Percentiles rank a stretch among this genome's conserved stretches.
Conservation (phyloP, 2,329 filamentous ascomycete species). For the Fusarium metavorans region DNA sequence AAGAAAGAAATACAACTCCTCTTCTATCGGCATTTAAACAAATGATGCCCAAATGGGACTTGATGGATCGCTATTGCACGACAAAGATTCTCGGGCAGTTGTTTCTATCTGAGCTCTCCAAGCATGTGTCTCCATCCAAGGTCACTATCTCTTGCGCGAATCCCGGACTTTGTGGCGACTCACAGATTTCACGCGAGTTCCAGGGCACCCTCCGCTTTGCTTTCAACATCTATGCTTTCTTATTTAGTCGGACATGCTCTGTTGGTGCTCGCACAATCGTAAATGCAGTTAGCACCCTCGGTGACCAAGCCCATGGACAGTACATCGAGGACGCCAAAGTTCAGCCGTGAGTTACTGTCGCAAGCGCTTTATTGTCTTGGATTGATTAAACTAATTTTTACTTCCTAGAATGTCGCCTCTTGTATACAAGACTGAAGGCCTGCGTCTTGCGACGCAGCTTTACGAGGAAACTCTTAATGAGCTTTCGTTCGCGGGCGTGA, state of each 20-base stretch:
- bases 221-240: background rate
- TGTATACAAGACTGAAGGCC: background rate
- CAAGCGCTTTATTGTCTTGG: background rate
- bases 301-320: background rate
- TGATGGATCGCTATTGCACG: background rate
- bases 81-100: background rate
- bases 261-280: background rate
- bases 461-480: background rate
- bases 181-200: background rate
- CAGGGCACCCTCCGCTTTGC: background rate
- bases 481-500: background rate
- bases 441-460: background rate
- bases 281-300: background rate
- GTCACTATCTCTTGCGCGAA: background rate
- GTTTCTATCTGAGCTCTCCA: background rate
- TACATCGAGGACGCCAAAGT: background rate
- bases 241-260: background rate
- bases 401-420: background rate
- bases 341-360: background rate
- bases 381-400: background rate
- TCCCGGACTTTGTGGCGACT: background rate
- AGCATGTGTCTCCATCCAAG: background rate
- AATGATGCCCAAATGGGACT: background rate
- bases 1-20: background rate
- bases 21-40: background rate